phyloP scores from a whole-genome alignment of 2,329 filamentous ascomycete species.

The Meredithiella fracta region DNA sequence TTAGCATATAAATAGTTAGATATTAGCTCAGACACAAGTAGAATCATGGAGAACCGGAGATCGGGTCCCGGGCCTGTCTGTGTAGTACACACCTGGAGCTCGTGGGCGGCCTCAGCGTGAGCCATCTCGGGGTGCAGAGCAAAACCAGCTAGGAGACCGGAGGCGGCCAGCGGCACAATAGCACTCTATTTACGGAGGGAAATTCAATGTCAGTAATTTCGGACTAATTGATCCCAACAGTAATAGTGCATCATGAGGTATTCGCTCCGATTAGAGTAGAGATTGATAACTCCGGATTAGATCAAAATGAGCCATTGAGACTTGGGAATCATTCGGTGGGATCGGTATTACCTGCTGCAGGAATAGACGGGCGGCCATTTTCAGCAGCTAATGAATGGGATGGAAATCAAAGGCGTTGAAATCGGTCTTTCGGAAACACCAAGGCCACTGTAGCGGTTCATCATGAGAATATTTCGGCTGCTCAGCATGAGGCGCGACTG shows the following conservation, averaged over 20 bases:
- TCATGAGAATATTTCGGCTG: slow-evolving; percentile 15
- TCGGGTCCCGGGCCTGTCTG: neutral
- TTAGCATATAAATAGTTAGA: neutral
- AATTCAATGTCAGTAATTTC: neutral
- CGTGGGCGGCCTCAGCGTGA: slow-evolving; percentile 33
- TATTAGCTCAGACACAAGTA: neutral
- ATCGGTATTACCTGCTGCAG: slow-evolving; percentile 33
- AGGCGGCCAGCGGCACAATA: slow-evolving; percentile 36
- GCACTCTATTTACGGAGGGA: slow-evolving; percentile 26
- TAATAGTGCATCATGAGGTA: neutral
- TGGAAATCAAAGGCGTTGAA: neutral
- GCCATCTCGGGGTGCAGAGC: slow-evolving; percentile 31
- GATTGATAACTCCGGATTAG: neutral
- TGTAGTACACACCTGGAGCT: slow-evolving; percentile 10
- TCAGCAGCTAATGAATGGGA: slow-evolving; percentile 19
- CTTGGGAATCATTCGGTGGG: neutral
- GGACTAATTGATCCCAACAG: neutral
- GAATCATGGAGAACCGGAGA: neutral
- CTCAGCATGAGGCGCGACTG: slow-evolving; percentile 7
- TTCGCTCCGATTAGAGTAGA: neutral
- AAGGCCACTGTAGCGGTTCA: neutral
- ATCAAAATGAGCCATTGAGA: slow-evolving; percentile 1
- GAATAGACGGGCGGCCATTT: slow-evolving; percentile 45
- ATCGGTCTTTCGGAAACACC: slow-evolving; percentile 7
- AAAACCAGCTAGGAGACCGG: slow-evolving; percentile 32